These are phyloP conservation scores for Termitomyces sp. DNA, from an alignment of 768 basidiomycete species.

Conservation along the genomic window DNA sequence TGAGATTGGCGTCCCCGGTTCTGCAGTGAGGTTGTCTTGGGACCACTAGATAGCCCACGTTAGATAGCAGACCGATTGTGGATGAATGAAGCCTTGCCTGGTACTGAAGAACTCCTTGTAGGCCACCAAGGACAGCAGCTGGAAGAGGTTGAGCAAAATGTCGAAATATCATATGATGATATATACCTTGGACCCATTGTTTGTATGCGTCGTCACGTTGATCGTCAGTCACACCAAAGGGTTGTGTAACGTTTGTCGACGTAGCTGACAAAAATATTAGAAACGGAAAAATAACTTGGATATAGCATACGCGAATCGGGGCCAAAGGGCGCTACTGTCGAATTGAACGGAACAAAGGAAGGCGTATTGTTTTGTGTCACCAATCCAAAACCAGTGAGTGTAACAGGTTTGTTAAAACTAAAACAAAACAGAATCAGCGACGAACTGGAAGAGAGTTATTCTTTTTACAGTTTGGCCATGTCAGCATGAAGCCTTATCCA, in stretches of 20 bases:
- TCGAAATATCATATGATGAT: neutral
- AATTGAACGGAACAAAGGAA: conserved; percentile 62
- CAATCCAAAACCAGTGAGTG: conserved; percentile 56
- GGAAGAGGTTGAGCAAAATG: conserved; percentile 2
- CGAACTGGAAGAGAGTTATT: neutral
- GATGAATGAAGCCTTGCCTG: conserved; percentile 25
- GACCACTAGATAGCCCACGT: conserved; percentile 43
- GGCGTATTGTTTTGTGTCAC: conserved; percentile 52
- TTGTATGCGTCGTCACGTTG: conserved; percentile 51
- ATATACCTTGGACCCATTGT: conserved; percentile 47
- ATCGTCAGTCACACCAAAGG: conserved; percentile 48
- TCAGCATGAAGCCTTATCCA: conserved; percentile 55
- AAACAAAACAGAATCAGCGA: neutral
- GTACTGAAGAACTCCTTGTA: conserved; percentile 45
- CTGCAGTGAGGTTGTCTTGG: conserved; percentile 44
- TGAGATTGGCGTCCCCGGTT: conserved; percentile 42
- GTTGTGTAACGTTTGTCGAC: conserved; percentile 14
- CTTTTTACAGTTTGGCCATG: conserved; percentile 37
- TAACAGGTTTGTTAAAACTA: conserved; percentile 54
- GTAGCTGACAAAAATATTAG: conserved; percentile 1
- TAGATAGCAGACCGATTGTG: neutral
- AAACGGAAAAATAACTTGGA: neutral
- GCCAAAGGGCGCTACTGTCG: conserved; percentile 38
- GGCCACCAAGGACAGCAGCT: conserved; percentile 39
- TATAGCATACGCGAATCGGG: conserved; percentile 23